Evolutionary conservation across 345 rosid species (phyloP), one percentile per base, ranked within the genome.

Genomic region (Capsella bursapastoris): DNA sequence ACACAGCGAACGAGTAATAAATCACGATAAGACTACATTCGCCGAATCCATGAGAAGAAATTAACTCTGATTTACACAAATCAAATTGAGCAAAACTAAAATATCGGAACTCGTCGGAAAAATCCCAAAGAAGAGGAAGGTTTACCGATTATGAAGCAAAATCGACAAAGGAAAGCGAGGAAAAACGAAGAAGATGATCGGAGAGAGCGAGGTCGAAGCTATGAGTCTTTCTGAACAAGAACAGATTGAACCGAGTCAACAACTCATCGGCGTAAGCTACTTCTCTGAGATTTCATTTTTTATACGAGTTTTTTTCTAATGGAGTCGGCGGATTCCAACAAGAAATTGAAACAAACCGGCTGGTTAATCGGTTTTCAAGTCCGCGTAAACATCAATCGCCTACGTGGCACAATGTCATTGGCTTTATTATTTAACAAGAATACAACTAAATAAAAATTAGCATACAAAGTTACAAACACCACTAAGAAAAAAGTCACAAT

Each of bases 241-340:
- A 34, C 37, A 34, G 1, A 47, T 43, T 45, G 66, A 64, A 35
- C 12, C 12, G 57, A 67, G 68, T 66, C 73, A 31, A 67, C 73
- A 31, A 67, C 56, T 47, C 72, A 60, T 27, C 18, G 8, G 13
- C 11, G 1, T 1, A 35, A 37, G 8, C 29, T 6, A 32, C 11
- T 47, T 64, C 22, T 44, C 34, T 52, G 61, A 52, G 10, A 43
- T 11, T 52, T 18, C 22, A 18, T 18, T 18, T 18, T 52, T 25
- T 41, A 11, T 43, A 51, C 18, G 37, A 22, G 31, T 35, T 25
- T 48, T 31, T 7, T 16, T 56, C 14, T 12, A 9, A 48, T 31
- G 3, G 32, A 32, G 65, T 47, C 78, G 72, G 78, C 72, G 78
- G 52, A 66, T 40, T 13, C 38, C 67, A 48, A 38, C 44, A 4